phyloP scores from a whole-genome alignment of 192 early-diverging fungal species.

The Obelidium mucronatum region DNA sequence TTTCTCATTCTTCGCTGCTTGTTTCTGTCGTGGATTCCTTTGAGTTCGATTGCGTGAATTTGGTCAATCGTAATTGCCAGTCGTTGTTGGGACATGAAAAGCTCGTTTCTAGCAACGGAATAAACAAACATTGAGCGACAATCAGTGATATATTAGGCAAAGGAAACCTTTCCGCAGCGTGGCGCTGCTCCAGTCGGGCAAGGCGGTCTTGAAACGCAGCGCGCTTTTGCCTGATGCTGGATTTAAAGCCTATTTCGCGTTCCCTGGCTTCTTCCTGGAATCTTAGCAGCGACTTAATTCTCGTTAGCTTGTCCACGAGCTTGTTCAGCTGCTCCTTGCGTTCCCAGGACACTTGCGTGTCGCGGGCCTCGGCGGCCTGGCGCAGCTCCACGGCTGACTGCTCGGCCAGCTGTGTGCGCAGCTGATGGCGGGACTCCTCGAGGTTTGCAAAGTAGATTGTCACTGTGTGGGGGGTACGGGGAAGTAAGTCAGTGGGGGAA shows the following conservation, averaged over 20 bases:
- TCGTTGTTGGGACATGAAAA: slow-evolving; percentile 18
- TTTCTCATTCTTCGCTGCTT: slow-evolving; percentile 18
- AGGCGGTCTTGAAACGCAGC: slow-evolving; percentile 33
- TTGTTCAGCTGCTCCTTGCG: slow-evolving; percentile 31
- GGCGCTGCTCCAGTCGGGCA: slow-evolving; percentile 28
- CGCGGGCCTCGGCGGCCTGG: slow-evolving; percentile 25
- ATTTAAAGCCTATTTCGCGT: slow-evolving; percentile 24
- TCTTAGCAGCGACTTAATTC: slow-evolving; percentile 31
- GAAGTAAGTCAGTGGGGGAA: too few species aligned
- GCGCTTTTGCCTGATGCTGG: slow-evolving; percentile 21
- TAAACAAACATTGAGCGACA: background rate
- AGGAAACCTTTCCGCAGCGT: slow-evolving; percentile 32
- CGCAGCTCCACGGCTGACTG: slow-evolving; percentile 7
- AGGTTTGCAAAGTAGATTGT: slow-evolving; percentile 34
- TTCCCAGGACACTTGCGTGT: slow-evolving; percentile 15
- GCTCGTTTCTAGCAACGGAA: slow-evolving; percentile 26
- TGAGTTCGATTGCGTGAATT: slow-evolving; percentile 35
- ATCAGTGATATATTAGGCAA: background rate
- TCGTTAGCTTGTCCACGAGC: slow-evolving; percentile 32
- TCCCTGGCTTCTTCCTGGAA: slow-evolving; percentile 37
- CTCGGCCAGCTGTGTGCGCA: slow-evolving; percentile 27
- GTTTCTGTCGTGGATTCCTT: slow-evolving; percentile 33
- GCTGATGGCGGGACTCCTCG: slow-evolving; percentile 22
- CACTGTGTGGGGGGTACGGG: too few species aligned
- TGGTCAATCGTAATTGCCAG: slow-evolving; percentile 21